Conservation (phyloP, 768 basidiomycete species). For the Lactarius trivialis region DNA sequence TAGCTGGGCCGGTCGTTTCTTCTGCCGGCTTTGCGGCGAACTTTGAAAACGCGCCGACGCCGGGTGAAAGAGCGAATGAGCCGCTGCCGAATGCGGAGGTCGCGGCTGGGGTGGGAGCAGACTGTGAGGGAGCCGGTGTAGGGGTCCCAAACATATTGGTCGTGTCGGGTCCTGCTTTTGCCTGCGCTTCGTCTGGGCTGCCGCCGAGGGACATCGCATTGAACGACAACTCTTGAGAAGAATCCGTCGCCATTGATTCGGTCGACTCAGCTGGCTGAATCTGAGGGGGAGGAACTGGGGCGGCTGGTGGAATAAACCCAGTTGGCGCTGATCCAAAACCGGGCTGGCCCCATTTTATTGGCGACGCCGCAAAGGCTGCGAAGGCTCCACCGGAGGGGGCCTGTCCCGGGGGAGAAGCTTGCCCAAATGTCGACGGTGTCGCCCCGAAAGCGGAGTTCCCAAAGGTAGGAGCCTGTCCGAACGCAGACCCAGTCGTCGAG, state of each 20-base stretch:
- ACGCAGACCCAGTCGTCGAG: slow-evolving; percentile 8
- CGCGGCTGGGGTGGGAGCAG: not conserved
- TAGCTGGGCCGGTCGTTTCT: slow-evolving; percentile 6
- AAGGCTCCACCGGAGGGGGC: slow-evolving; percentile 21
- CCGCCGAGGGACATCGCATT: slow-evolving; percentile 28
- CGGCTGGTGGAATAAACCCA: slow-evolving; percentile 4
- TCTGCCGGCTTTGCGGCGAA: slow-evolving; percentile 15
- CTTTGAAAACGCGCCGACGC: slow-evolving; percentile 30
- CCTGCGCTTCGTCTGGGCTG: slow-evolving; percentile 6
- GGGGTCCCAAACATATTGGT: slow-evolving; percentile 28
- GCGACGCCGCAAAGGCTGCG: slow-evolving; percentile 25
- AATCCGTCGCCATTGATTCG: slow-evolving; percentile 20
- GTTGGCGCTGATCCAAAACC: slow-evolving; percentile 15
- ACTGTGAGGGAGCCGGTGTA: slow-evolving; percentile 10
- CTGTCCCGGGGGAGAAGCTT: slow-evolving; percentile 12
- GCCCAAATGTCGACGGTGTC: slow-evolving; percentile 9
- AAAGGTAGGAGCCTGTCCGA: slow-evolving; percentile 15
- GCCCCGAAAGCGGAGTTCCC: slow-evolving; percentile 12
- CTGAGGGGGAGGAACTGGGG: slow-evolving; percentile 10
- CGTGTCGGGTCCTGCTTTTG: slow-evolving; percentile 18
- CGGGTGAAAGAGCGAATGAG: slow-evolving; percentile 25
- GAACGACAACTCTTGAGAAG: slow-evolving; percentile 21
- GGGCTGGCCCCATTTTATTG: slow-evolving; percentile 26
- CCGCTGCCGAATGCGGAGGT: slow-evolving; percentile 19
- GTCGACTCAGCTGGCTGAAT: slow-evolving; percentile 14